A percentile compares a stretch with the other conserved stretches of the same genome.
Evolutionary conservation across 768 basidiomycete genomes (phyloP).

Genomic region (Pleurotus platypus): DNA sequence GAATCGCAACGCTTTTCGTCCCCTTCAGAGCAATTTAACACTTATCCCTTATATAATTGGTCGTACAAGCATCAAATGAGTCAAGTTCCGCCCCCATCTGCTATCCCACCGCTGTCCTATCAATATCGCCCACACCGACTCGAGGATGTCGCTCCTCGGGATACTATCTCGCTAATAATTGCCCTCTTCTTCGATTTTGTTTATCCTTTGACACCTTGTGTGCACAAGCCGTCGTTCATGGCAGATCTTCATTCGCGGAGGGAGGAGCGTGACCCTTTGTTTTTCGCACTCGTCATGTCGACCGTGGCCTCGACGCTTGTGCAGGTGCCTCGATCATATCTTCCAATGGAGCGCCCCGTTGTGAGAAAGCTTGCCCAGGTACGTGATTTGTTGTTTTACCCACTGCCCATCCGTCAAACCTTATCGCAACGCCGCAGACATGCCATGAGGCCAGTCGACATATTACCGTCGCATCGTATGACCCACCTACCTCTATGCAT

Average conservation of each 20-base stretch:
- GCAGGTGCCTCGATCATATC: conserved; percentile 83
- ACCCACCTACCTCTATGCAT: conserved; percentile 80
- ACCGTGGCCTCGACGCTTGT: conserved; percentile 85
- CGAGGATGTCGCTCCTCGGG: conserved; percentile 79
- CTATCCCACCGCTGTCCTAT: conserved; percentile 63
- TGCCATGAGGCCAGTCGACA: conserved; percentile 83
- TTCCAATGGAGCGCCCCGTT: conserved; percentile 81
- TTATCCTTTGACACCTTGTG: conserved; percentile 85
- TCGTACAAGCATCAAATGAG: conserved; percentile 58
- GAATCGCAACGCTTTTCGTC: conserved; percentile 37
- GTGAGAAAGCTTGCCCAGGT: conserved; percentile 79
- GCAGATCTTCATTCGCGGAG: conserved; percentile 77
- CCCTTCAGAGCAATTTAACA: conserved; percentile 52
- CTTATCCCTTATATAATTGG: conserved; percentile 69
- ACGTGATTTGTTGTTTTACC: conserved; percentile 5
- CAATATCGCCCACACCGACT: conserved; percentile 75
- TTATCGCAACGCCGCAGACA: conserved; percentile 33
- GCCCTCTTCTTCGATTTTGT: conserved; percentile 93
- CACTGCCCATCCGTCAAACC: not conserved
- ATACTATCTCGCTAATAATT: conserved; percentile 78
- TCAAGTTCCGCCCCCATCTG: conserved; percentile 38
- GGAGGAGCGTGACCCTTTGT: conserved; percentile 86
- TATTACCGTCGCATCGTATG: conserved; percentile 76
- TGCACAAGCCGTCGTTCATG: conserved; percentile 91
- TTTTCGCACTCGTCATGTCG: conserved; percentile 88